Conservation (phyloP, 768 basidiomycete genomes). For the Paxillus ammoniavirescens region DNA sequence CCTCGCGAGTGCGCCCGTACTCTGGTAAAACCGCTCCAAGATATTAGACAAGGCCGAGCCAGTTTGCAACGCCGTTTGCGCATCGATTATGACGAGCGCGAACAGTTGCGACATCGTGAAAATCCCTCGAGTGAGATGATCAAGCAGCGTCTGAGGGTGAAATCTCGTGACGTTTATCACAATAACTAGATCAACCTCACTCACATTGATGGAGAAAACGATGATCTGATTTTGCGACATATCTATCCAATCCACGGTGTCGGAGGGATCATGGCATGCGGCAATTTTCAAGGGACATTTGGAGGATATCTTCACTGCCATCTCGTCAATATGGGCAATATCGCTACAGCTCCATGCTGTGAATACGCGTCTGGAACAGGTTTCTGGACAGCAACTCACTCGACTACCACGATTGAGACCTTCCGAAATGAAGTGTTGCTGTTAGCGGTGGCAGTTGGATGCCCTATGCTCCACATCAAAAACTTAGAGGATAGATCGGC, state of each 20-base stretch:
- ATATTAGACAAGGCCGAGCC: slow-evolving; percentile 42
- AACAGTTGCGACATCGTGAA: slow-evolving; percentile 45
- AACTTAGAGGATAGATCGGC: slow-evolving; percentile 17
- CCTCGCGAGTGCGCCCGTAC: slow-evolving; percentile 31
- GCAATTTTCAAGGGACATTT: slow-evolving; percentile 16
- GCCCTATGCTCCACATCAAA: slow-evolving; percentile 15
- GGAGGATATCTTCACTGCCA: slow-evolving; percentile 13
- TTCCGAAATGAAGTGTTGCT: not conserved
- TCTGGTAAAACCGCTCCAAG: slow-evolving; percentile 45
- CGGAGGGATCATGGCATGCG: slow-evolving; percentile 9
- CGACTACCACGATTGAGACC: slow-evolving; percentile 19
- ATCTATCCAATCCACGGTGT: slow-evolving; percentile 16
- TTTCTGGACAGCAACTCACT: slow-evolving; percentile 10
- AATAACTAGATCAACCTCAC: slow-evolving; percentile 14
- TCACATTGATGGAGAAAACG: slow-evolving; percentile 41
- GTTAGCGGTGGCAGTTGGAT: not conserved
- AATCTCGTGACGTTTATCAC: not conserved
- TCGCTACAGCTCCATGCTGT: slow-evolving; percentile 9
- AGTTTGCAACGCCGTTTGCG: slow-evolving; percentile 36
- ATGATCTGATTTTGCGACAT: slow-evolving; percentile 34
- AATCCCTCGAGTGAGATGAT: slow-evolving; percentile 35
- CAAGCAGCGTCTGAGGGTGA: slow-evolving; percentile 37
- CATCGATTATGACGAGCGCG: slow-evolving; percentile 44
- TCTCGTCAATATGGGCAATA: slow-evolving; percentile 8
- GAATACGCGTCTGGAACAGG: not conserved